Base-by-base conservation (phyloP, 1,284 basidiomycete species). In the Phenoliferia sp. region DNA sequence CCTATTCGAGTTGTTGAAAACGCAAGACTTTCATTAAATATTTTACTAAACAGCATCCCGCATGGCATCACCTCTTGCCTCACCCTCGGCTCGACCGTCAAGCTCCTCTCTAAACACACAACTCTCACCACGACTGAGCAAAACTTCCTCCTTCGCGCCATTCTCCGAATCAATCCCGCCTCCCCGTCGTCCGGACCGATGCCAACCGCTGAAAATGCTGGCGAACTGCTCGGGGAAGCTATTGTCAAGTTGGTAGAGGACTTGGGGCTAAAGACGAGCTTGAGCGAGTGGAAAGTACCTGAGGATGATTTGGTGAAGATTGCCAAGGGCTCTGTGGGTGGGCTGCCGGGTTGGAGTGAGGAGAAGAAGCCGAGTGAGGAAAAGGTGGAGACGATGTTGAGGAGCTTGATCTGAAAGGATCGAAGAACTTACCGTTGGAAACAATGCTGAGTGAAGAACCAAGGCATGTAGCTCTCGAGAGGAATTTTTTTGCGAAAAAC, bases 31-130 rank as follows among this genome's bases (percentile, higher is more conserved):
- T 31, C 28, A 17, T 17, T 26, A 3, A 3, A 12, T 26, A 31
- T 26, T 3, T 31, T 52, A n/a, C 48, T 7, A 6, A 52, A 52
- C 29, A 57, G 55, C 10, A 57, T 57, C 55, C 55, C 55, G 29
- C 55, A 57, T 33, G 55, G 55, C 29, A 57, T 57, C 7, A 57
- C 55, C 29, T 57, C 55, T 6, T 57, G 55, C 55, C 31, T 57
- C 31, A 57, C 55, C 15, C 55, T 57, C 29, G 55, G 29, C 29
- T 33, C 55, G 16, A 57, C 55, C 2, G 31, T 57, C 3, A 31
- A 17, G 17, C 55, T 57, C 31, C 55, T 57, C 31, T 15, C 19
- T 1, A 29, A 22, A 7, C 5, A 19, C 7, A 9, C 48, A 5
- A 6, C 19, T 26, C 19, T 52, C 17, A 52, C 48, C 5, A 26